phyloP scores from a whole-genome alignment of 306 rosid genomes.

The Nissolia schottii region DNA sequence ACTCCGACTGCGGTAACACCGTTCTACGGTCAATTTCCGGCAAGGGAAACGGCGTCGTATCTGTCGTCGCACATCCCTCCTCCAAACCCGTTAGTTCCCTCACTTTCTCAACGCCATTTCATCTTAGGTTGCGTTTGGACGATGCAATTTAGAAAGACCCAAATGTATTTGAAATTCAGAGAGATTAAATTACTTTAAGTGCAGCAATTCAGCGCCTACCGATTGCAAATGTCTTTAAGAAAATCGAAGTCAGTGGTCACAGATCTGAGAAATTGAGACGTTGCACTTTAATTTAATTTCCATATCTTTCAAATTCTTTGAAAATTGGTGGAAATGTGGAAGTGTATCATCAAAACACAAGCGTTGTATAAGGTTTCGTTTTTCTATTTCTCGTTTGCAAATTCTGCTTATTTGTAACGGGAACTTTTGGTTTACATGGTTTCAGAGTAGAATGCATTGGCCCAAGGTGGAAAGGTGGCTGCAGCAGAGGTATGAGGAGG shows the following conservation, averaged over 20 bases:
- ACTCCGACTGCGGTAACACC: constrained; percentile 38
- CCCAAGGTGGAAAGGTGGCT: constrained; percentile 64
- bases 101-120: not conserved
- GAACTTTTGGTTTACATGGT: not conserved
- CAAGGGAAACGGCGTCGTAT: constrained; percentile 78
- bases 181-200: not conserved
- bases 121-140: not conserved
- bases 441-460: constrained; percentile 59
- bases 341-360: not conserved
- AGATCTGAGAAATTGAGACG: not conserved
- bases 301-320: not conserved
- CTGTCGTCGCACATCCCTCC: constrained; percentile 70
- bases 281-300: not conserved
- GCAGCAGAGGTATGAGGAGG: constrained; percentile 51
- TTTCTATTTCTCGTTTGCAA: not conserved
- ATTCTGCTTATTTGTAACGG: not conserved
- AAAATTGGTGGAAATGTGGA: not conserved
- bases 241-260: not conserved
- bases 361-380: not conserved
- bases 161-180: not conserved
- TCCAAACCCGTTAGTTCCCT: constrained; percentile 60
- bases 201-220: not conserved
- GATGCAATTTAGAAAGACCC: not conserved
- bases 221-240: not conserved
- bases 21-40: constrained; percentile 71